A percentile compares a stretch with the other conserved stretches of the same genome.
These are phyloP conservation scores for Borovskyia barvae DNA, from an alignment of 208 protist species.

Conservation along the genomic window DNA sequence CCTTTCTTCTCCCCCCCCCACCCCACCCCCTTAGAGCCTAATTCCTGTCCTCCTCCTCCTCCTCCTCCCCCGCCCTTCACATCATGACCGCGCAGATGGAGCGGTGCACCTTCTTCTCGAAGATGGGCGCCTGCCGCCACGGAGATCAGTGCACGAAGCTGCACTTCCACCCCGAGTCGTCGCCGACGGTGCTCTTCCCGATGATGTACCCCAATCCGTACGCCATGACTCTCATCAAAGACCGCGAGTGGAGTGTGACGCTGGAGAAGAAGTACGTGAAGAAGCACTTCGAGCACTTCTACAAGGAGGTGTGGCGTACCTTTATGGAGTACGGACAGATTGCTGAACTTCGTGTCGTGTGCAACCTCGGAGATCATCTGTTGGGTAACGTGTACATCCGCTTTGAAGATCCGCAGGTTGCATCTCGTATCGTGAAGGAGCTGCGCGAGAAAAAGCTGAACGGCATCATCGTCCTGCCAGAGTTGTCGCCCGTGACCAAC, in stretches of 20 bases:
- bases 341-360: constrained; percentile 95
- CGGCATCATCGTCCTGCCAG: constrained; percentile 86
- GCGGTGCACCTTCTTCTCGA: constrained; percentile 95
- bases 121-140: constrained; percentile 98
- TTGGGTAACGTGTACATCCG: constrained; percentile 98
- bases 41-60: no score
- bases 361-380: constrained; percentile 97
- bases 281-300: constrained; percentile 97
- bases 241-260: constrained; percentile 46
- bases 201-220: constrained; percentile 96
- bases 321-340: constrained; percentile 93
- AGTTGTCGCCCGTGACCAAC: constrained; percentile 98
- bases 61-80: not conserved
- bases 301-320: constrained; percentile 95
- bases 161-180: constrained; percentile 92
- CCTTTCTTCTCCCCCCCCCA: no score
- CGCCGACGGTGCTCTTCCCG: constrained; percentile 94
- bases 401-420: constrained; percentile 90
- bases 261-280: constrained; percentile 89
- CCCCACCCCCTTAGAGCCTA: no score
- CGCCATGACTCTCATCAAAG: constrained; percentile 56
- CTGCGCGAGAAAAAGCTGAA: constrained; percentile 89
- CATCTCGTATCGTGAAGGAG: constrained; percentile 70
- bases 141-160: constrained; percentile 95
- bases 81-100: constrained; percentile 20